phyloP scores from a whole-genome alignment of 768 basidiomycete species.

The Naganishia onofrii region DNA sequence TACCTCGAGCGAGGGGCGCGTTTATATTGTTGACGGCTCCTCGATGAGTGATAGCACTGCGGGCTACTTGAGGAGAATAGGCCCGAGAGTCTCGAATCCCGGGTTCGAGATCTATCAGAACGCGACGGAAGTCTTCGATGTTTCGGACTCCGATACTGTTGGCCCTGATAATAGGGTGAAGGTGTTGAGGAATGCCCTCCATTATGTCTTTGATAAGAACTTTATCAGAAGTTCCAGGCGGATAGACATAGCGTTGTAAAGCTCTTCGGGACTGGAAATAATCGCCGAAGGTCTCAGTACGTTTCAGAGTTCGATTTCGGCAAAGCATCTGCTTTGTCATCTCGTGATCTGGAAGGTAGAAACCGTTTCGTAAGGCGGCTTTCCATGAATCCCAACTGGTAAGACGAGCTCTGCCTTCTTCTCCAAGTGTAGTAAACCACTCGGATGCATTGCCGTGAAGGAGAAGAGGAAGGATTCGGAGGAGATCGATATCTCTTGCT shows the following conservation, averaged over 20 bases:
- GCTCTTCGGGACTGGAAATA: slow-evolving; percentile 15
- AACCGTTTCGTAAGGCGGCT: slow-evolving; percentile 20
- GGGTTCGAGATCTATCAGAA: slow-evolving; percentile 26
- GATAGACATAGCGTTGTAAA: slow-evolving; percentile 17
- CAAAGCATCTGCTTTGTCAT: background rate
- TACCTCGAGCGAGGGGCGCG: background rate
- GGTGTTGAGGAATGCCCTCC: slow-evolving; percentile 8
- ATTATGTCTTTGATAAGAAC: slow-evolving; percentile 13
- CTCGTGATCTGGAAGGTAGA: slow-evolving; percentile 17
- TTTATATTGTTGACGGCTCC: background rate
- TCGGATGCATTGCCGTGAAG: slow-evolving; percentile 9
- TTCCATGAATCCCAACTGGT: background rate
- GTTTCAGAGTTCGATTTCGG: background rate
- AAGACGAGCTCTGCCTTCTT: background rate
- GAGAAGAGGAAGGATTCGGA: background rate
- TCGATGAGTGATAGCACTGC: background rate
- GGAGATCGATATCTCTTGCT: background rate
- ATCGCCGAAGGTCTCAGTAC: slow-evolving; percentile 7
- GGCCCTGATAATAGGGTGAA: slow-evolving; percentile 10
- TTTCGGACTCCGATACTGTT: background rate
- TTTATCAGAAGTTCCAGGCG: background rate
- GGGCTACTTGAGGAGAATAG: background rate
- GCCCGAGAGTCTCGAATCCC: background rate
- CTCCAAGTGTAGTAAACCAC: slow-evolving; percentile 23
- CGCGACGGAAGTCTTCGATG: slow-evolving; percentile 16